phyloP scores from a whole-genome alignment of 129 eudicot genomes.

The Logfia minima region DNA sequence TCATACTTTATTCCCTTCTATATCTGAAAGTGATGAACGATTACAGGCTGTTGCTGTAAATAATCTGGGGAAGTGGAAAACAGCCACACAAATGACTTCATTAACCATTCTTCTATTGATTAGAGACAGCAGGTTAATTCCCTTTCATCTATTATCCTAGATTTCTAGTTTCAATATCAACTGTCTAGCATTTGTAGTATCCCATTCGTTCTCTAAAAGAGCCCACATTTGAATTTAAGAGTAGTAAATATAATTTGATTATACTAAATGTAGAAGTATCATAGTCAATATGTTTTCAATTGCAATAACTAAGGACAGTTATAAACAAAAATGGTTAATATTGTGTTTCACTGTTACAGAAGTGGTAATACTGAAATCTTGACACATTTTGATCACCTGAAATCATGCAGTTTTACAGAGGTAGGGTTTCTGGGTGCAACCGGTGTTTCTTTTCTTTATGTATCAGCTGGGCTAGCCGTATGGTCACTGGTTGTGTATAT shows the following conservation, averaged over 20 bases:
- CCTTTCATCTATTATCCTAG: not conserved
- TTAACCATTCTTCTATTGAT: constrained; percentile 72
- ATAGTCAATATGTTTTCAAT: not conserved
- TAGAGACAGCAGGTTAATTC: constrained; percentile 76
- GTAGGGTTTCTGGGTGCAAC: constrained; percentile 51
- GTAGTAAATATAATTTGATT: not conserved
- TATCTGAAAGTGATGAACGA: constrained; percentile 6
- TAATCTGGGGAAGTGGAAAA: constrained; percentile 98
- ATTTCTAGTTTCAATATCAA: not conserved
- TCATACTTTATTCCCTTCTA: not conserved
- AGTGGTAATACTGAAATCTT: not conserved
- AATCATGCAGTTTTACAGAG: constrained; percentile 60
- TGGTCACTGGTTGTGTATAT: constrained; percentile 91
- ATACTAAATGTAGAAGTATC: not conserved
- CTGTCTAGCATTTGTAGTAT: not conserved
- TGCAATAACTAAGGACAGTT: not conserved
- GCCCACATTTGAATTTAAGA: not conserved
- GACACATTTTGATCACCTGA: not conserved
- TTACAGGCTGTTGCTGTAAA: constrained; percentile 96
- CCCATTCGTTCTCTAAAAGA: not conserved
- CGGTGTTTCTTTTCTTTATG: constrained; percentile 70
- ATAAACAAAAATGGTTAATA: not conserved
- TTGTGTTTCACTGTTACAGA: not conserved
- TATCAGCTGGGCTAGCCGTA: constrained; percentile 77
- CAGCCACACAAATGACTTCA: constrained; percentile 93